phyloP scores from a whole-genome alignment of 345 rosid species.

The Chamaenerion angustifolium region DNA sequence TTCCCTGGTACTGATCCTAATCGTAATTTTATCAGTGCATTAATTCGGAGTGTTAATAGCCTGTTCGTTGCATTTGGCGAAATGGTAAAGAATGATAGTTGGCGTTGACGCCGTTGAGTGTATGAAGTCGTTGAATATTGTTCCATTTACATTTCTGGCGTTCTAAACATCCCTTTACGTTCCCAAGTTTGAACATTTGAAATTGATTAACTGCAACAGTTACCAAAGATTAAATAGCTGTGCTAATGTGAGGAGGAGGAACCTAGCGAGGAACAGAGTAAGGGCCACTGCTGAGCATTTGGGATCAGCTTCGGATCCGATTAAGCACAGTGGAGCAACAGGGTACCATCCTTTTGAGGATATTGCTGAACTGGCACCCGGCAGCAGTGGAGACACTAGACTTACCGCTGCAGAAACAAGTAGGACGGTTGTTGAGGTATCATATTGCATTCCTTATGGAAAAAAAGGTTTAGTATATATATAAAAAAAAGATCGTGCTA shows the following conservation, averaged over 20 bases:
- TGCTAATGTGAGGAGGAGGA: slow-evolving; percentile 21
- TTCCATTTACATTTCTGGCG: neutral
- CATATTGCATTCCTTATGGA: slow-evolving; percentile 12
- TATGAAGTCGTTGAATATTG: neutral
- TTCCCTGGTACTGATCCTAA: slow-evolving; percentile 28
- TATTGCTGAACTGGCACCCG: slow-evolving; percentile 31
- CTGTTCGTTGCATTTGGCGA: neutral
- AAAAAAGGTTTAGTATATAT: neutral
- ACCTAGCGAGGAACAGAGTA: slow-evolving; percentile 30
- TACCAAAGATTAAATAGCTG: slow-evolving; percentile 22
- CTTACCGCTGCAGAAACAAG: slow-evolving; percentile 67
- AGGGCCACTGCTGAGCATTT: slow-evolving; percentile 51
- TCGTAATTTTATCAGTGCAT: neutral
- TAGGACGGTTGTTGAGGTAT: slow-evolving; percentile 87
- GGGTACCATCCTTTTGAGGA: slow-evolving; percentile 84
- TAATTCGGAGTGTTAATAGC: neutral
- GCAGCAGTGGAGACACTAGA: slow-evolving; percentile 25
- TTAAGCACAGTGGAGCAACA: slow-evolving; percentile 29
- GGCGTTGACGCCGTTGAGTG: too few relatives aligned
- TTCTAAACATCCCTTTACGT: too few relatives aligned
- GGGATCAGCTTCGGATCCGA: slow-evolving; percentile 49
- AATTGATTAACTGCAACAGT: slow-evolving; percentile 27
- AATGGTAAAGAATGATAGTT: neutral
- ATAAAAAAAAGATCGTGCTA: neutral
- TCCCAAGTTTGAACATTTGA: neutral